Base-by-base conservation (phyloP, 2,329 filamentous ascomycete species). In the Aspergillus pseudoglaucus region DNA sequence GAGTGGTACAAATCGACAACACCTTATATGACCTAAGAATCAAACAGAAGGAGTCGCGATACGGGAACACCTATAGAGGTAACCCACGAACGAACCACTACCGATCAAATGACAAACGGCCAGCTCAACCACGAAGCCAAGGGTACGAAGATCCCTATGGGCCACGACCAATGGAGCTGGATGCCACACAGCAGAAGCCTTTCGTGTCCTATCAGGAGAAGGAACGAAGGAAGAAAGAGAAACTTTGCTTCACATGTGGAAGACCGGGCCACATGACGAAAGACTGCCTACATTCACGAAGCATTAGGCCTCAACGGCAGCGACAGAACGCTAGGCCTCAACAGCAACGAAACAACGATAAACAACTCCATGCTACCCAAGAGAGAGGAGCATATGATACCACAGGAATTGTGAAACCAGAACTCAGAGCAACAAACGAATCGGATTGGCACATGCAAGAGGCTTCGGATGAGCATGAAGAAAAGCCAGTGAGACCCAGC, bases 171-270 rank as follows among this genome's bases (percentile, higher is more conserved):
- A 48, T 48, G 43, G 42, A 48, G 42, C 40, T 48, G 15, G 33
- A 37, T 39, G 33, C 7, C n/a, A 45, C 6, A 0, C 8, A 23
- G 17, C 18, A 25, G 2, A 4, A 10, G 27, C 22, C 20, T 6
- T 22, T 20, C 27, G 22, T 37, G 5, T 45, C 33, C 17, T 3
- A 6, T 14, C 12, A 32, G 35, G 46, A 48, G 23, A n/a, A 32
- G 17, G 37, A 48, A 30, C n/a, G 22, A 10, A 18, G 30, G 8
- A 32, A 40, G 12, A 20, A 44, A 7, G 32, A 48, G 10, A 35
- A 25, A 12, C 18, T 48, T 7, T 48, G 38, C 38, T 48, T 48
- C 25, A 35, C 27, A 9, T 48, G 37, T 48, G 43, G 46, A n/a
- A 48, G 39, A 32, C 41, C 12, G 22, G 22, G 23, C 22, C 38